A percentile compares a stretch with the other conserved stretches of the same genome.
phyloP scores from a whole-genome alignment of 176 grass and related monocot genomes.

The Stipa capillata region DNA sequence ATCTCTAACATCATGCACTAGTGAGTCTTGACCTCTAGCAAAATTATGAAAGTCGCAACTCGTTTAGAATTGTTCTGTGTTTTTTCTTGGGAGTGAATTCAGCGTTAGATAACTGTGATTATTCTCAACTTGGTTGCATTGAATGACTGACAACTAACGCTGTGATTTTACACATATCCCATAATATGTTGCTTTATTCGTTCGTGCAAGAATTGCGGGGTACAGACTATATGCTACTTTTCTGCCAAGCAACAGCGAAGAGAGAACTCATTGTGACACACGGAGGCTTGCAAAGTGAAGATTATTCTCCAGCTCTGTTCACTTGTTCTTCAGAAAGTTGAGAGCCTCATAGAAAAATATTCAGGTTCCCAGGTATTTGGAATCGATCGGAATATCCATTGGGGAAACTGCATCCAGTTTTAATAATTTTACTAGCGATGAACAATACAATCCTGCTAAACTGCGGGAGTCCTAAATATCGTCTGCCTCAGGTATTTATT shows the following conservation, averaged over 20 bases:
- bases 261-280: background rate
- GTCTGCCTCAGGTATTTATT: no score
- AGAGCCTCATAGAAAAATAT: no score
- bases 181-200: background rate
- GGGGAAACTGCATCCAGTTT: no score
- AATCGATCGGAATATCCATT: no score
- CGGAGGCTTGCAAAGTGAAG: background rate
- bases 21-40: background rate
- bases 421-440: no score
- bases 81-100: background rate
- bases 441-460: no score
- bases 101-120: background rate
- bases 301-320: background rate
- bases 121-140: background rate
- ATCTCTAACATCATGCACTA: background rate
- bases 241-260: background rate
- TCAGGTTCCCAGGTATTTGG: background rate
- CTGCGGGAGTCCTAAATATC: no score
- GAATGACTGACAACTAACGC: no score
- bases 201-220: background rate
- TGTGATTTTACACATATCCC: background rate
- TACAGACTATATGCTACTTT: no score
- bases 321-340: background rate
- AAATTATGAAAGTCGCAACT: background rate
- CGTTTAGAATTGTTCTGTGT: background rate